Evolutionary conservation across 2,329 filamentous ascomycete species (phyloP), one percentile per base, ranked within the genome.

Genomic region (Talaromyces sp.): DNA sequence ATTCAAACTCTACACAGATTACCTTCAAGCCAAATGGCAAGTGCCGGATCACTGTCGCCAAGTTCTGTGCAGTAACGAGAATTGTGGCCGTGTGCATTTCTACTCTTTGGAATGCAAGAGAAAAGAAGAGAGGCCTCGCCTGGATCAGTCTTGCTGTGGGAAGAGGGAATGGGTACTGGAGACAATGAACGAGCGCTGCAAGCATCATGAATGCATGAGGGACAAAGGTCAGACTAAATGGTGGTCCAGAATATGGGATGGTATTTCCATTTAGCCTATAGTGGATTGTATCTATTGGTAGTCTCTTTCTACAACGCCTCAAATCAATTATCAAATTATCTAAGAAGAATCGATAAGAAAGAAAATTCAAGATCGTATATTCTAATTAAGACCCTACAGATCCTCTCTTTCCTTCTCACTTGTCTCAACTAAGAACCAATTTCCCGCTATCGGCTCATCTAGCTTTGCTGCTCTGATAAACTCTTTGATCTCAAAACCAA

Each of bases 131-230:
- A 19, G 55, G 10, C 55, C 55, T 26, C 55, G 55, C 17, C 50
- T 50, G 21, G 59, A 57, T 38, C 59, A 61, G 9, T 61, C 55
- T 11, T 61, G 55, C 19, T 61, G 54, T 43, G 59, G 59, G 12
- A 50, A 57, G 31, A 10, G 55, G 35, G 59, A 61, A 27, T 61
- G 54, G 59, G 56, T 61, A 48, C 10, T 61, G n/a, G 59, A 61
- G 35, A 54, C 29, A 12, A 52, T 52, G 1, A 41, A 61, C 41
- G 59, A 61, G 50, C 56, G 48, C 26, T 61, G 54, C 35, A 57
- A 21, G 27, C 59, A 61, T 57, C 55, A 55, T 26, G 38, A 61
- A 17, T 61, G 59, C 14, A 5, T 61, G 50, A 7, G n/a, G 21
- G 6, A 14, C 2, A 57, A 41, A 24, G 19, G n/a, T 32, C 26